A percentile compares a stretch with the other conserved stretches of the same genome.
Evolutionary conservation across 306 rosid genomes (phyloP).

Genomic region (Vigna mungo): DNA sequence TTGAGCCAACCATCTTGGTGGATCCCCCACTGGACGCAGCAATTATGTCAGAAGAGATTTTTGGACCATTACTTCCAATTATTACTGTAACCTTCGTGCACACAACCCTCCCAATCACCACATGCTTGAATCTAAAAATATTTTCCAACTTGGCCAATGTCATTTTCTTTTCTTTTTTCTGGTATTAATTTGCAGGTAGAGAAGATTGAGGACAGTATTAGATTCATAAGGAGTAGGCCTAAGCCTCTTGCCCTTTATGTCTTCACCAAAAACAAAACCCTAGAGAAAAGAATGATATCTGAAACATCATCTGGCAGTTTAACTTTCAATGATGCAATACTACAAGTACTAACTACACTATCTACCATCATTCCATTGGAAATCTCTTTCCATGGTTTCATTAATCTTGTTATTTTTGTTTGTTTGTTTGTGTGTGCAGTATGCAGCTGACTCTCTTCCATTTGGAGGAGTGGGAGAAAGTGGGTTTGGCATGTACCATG

Average conservation of each 20-base stretch:
- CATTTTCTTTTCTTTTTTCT: neutral
- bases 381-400: neutral
- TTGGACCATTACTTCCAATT: slow-evolving; percentile 85
- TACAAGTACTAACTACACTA: slow-evolving; percentile 55
- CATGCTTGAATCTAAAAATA: neutral
- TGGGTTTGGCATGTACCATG: slow-evolving; percentile 85
- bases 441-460: slow-evolving; percentile 73
- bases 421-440: slow-evolving; percentile 52
- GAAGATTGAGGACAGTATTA: slow-evolving; percentile 74
- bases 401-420: neutral
- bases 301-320: slow-evolving; percentile 87
- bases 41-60: slow-evolving; percentile 77
- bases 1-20: slow-evolving; percentile 83
- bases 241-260: slow-evolving; percentile 79
- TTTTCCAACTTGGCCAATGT: neutral
- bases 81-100: slow-evolving; percentile 59
- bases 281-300: slow-evolving; percentile 63
- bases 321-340: slow-evolving; percentile 65
- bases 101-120: neutral
- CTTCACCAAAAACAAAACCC: slow-evolving; percentile 65
- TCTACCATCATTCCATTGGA: neutral
- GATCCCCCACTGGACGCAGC: slow-evolving; percentile 71
- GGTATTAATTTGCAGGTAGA: slow-evolving; percentile 56
- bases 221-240: slow-evolving; percentile 71
- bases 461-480: slow-evolving; percentile 90